Conservation (phyloP, 768 basidiomycete species). For the Neoboletus brunneissimus region DNA sequence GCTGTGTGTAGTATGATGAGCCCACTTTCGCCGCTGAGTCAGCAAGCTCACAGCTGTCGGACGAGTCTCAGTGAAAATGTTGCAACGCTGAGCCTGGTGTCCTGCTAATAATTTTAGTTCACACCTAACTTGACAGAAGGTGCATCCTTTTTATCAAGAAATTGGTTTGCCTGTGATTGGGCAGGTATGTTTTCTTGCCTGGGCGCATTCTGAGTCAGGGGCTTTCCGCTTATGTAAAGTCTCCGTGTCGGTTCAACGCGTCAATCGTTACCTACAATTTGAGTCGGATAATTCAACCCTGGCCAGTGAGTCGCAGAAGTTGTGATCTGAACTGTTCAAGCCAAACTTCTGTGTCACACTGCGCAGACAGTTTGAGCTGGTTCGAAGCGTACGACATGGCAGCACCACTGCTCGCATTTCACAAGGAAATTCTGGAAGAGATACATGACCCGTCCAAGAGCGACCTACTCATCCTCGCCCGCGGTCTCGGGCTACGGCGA, state of each 20-base stretch:
- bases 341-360: background rate
- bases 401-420: constrained; percentile 53
- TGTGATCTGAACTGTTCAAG: constrained; percentile 1
- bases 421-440: constrained; percentile 62
- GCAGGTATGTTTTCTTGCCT: no score
- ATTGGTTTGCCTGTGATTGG: no score
- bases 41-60: background rate
- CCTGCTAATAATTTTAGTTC: no score
- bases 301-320: background rate
- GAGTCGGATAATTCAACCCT: no score
- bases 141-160: background rate
- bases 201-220: background rate
- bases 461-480: constrained; percentile 77
- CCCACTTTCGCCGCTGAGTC: constrained; percentile 12
- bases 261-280: background rate
- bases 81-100: background rate
- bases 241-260: no score
- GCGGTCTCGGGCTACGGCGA: constrained; percentile 84
- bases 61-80: no score
- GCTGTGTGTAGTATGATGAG: background rate
- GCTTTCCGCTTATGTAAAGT: constrained; percentile 1
- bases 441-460: constrained; percentile 73
- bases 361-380: background rate
- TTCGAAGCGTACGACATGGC: constrained; percentile 17
- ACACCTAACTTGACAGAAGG: background rate